Evolutionary conservation across 179 eudicot species (phyloP).

Genomic region (Corrigiola litoralis): DNA sequence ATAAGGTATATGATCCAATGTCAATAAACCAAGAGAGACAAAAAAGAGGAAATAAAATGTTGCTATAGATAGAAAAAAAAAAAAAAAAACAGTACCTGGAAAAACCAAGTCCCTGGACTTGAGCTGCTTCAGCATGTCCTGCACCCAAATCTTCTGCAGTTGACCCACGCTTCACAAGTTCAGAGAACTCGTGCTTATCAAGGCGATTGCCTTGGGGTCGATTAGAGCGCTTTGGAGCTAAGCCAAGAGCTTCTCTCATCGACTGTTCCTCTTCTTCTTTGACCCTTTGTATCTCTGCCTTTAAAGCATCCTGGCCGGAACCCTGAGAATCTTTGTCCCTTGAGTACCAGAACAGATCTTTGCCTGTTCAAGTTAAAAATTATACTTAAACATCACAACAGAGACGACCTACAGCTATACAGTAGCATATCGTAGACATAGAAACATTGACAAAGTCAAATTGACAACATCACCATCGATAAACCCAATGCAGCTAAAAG

Average conservation of each 20-base stretch:
- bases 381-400: conserved; percentile 8
- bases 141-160: conserved; percentile 98
- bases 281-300: conserved; percentile 79
- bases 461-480: too few relatives aligned
- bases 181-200: conserved; percentile 89
- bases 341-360: conserved; percentile 87
- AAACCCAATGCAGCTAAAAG: too few relatives aligned
- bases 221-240: conserved; percentile 83
- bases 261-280: conserved; percentile 96
- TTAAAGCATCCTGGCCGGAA: conserved; percentile 59
- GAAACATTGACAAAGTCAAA: background rate
- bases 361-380: conserved; percentile 45
- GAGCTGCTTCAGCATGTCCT: conserved; percentile 97
- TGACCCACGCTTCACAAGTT: conserved; percentile 87
- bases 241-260: conserved; percentile 97
- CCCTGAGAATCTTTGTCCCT: conserved; percentile 61
- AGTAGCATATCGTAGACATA: conserved; percentile 12
- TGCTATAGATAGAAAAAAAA: background rate
- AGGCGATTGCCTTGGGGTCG: conserved; percentile 73
- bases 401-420: background rate
- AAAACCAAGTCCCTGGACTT: conserved; percentile 90
- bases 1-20: too few relatives aligned
- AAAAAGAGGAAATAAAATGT: background rate
- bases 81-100: conserved; percentile 44
- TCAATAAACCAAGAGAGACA: background rate